These are phyloP conservation scores for Neurospora terricola DNA, from an alignment of 495 filamentous ascomycete genomes.

Conservation along the genomic window DNA sequence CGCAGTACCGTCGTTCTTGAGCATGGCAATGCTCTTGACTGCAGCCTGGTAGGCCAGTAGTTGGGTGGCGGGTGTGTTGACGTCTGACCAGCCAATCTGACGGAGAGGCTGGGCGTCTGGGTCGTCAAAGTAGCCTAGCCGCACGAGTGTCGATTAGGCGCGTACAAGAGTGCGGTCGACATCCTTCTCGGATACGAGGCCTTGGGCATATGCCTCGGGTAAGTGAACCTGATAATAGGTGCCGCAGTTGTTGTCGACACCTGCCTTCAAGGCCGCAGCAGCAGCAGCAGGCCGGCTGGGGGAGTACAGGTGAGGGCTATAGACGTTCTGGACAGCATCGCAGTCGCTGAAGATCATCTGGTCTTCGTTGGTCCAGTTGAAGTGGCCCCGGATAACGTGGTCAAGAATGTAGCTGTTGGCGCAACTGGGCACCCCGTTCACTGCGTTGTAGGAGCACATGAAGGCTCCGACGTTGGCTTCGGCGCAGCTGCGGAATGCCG, in stretches of 20 bases:
- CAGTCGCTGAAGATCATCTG: constrained; percentile 28
- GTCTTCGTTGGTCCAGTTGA: constrained; percentile 20
- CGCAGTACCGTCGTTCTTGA: constrained; percentile 29
- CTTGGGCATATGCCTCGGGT: constrained; percentile 17
- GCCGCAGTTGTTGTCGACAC: constrained; percentile 22
- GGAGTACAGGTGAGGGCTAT: neutral
- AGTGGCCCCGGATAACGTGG: constrained; percentile 27
- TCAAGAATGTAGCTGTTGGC: constrained; percentile 25
- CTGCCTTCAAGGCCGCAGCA: constrained; percentile 19
- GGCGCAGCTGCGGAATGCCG: constrained; percentile 26
- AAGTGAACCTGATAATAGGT: constrained; percentile 10
- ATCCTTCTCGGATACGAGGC: constrained; percentile 19
- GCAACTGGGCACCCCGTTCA: constrained; percentile 29
- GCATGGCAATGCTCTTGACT: constrained; percentile 25
- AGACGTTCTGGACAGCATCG: constrained; percentile 24
- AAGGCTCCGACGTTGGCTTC: constrained; percentile 28
- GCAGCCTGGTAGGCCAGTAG: constrained; percentile 27
- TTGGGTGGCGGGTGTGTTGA: constrained; percentile 19
- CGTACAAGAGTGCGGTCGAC: constrained; percentile 21
- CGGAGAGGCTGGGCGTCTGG: constrained; percentile 14
- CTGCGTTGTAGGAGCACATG: constrained; percentile 32
- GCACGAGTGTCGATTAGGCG: constrained; percentile 21
- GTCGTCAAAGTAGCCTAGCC: constrained; percentile 23
- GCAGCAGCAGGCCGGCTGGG: constrained; percentile 2
- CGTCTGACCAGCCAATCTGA: constrained; percentile 22